Base-by-base conservation (phyloP, 768 basidiomycete species). In the Hemileccinum rubropunctum region DNA sequence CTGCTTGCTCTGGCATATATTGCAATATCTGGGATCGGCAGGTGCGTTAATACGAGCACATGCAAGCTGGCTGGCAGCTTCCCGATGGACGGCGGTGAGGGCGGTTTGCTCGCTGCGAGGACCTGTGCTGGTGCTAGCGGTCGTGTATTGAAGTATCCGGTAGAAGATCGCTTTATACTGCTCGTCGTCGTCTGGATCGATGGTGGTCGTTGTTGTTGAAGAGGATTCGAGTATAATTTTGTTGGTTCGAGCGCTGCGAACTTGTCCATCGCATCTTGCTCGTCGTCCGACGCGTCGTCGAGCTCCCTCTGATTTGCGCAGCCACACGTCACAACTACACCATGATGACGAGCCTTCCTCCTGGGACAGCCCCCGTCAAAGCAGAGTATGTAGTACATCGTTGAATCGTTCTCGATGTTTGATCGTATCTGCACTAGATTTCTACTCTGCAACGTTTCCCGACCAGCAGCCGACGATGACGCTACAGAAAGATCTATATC, bases 201-300 rank as follows among this genome's bases (percentile, higher is more conserved):
- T 9, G 48, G 14, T 14, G 41, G n/a, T 6, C 66, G 58, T 27
- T 66, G 63, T 14, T 70, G 63, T 6, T 23, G 23, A 23, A 23
- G 3, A 23, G 23, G 3, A 37, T 47, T 57, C 35, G 65, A 54
- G 61, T 84, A 77, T 15, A 87, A 70, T 46, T 76, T 80, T 20
- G 80, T 79, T 3, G 92, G 91, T 63, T 92, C 87, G 35, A 95
- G 80, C 0, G 89, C 79, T n/a, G 82, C 76, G 69, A 94, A 94
- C 69, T 88, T 89, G 72, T 95, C 86, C 90, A 91, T 89, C 51
- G 53, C 52, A 47, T 47, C 48, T 23, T 23, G 23, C 23, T 6
- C 23, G 23, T 23, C 23, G n/a, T n/a, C n/a, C n/a, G n/a, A n/a
- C n/a, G 23, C 23, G 23, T 23, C 23, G 23, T 23, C 23, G 23